A percentile compares a stretch with the other conserved stretches of the same genome.
These are phyloP conservation scores for Boletus bicolor DNA, from an alignment of 768 basidiomycete species.

Conservation along the genomic window DNA sequence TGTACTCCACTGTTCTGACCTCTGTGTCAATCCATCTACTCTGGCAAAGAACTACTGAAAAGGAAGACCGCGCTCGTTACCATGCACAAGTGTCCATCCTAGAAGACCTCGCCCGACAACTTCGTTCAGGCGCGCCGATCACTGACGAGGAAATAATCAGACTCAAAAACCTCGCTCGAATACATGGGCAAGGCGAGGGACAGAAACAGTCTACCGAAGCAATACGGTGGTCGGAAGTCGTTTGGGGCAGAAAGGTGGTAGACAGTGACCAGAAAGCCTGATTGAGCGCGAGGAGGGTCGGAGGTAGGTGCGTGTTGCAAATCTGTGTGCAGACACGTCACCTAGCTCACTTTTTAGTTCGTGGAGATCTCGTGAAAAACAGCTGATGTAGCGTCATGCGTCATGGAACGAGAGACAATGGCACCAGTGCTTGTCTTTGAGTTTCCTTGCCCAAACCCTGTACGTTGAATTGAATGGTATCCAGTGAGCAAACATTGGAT, in stretches of 20 bases:
- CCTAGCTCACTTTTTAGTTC: background rate
- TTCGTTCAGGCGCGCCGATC: slow-evolving; percentile 45
- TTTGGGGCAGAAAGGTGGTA: slow-evolving; percentile 39
- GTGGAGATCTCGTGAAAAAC: background rate
- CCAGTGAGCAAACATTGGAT: background rate
- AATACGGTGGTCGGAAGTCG: slow-evolving; percentile 50
- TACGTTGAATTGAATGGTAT: background rate
- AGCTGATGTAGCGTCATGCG: background rate
- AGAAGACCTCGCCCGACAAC: slow-evolving; percentile 51
- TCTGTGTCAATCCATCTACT: slow-evolving; percentile 69
- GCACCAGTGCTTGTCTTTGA: background rate
- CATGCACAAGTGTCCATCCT: slow-evolving; percentile 62
- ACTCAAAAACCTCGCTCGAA: slow-evolving; percentile 51
- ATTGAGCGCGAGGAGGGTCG: slow-evolving; percentile 39
- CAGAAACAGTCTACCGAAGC: slow-evolving; percentile 9
- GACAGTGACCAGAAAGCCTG: slow-evolving; percentile 22
- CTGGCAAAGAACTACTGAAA: slow-evolving; percentile 45
- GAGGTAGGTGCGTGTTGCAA: slow-evolving; percentile 35
- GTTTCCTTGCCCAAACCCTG: background rate
- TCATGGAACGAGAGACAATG: background rate
- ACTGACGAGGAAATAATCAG: slow-evolving; percentile 51
- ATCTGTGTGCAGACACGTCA: background rate
- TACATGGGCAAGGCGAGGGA: slow-evolving; percentile 23
- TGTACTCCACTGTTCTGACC: slow-evolving; percentile 63
- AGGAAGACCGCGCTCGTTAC: slow-evolving; percentile 52